Evolutionary conservation across 1,284 basidiomycete genomes (phyloP).

Genomic region (Xerocomus nothofagi): DNA sequence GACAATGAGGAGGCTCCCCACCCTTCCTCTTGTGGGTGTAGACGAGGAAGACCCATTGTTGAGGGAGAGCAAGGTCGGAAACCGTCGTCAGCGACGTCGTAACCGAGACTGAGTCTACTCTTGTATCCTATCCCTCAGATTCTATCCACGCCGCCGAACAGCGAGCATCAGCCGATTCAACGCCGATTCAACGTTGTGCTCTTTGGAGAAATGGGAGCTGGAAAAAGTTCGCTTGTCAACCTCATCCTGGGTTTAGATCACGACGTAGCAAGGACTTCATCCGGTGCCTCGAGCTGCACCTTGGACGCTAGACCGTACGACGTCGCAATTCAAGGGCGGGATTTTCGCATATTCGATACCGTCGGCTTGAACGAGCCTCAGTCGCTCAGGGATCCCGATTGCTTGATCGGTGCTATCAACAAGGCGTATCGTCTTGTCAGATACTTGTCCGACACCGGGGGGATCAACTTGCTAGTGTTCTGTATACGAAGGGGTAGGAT

Average conservation of each 20-base stretch:
- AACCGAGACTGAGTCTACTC: constrained; percentile 6
- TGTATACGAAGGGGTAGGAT: constrained; percentile 39
- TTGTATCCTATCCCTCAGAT: constrained; percentile 7
- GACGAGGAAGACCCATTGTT: constrained; percentile 2
- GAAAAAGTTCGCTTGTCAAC: constrained; percentile 33
- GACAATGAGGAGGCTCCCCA: constrained; percentile 9
- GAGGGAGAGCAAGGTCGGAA: constrained; percentile 17
- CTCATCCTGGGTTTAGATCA: constrained; percentile 20
- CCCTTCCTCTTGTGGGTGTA: neutral
- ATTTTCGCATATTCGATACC: constrained; percentile 34
- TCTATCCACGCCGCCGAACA: constrained; percentile 2
- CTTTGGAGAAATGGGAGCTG: constrained; percentile 33
- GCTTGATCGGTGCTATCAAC: constrained; percentile 30
- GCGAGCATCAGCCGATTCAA: constrained; percentile 13
- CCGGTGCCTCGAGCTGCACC: constrained; percentile 25
- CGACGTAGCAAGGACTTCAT: constrained; percentile 22
- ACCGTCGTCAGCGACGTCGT: neutral
- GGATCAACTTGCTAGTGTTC: constrained; percentile 38
- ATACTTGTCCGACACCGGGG: constrained; percentile 29
- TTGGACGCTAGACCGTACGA: constrained; percentile 28
- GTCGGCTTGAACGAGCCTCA: constrained; percentile 34
- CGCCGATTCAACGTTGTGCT: constrained; percentile 25
- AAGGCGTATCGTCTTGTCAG: constrained; percentile 32
- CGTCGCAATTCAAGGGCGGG: constrained; percentile 17
- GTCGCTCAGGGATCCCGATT: constrained; percentile 27